Conservation (phyloP, 306 rosid species). For the Lathyrus sativus region DNA sequence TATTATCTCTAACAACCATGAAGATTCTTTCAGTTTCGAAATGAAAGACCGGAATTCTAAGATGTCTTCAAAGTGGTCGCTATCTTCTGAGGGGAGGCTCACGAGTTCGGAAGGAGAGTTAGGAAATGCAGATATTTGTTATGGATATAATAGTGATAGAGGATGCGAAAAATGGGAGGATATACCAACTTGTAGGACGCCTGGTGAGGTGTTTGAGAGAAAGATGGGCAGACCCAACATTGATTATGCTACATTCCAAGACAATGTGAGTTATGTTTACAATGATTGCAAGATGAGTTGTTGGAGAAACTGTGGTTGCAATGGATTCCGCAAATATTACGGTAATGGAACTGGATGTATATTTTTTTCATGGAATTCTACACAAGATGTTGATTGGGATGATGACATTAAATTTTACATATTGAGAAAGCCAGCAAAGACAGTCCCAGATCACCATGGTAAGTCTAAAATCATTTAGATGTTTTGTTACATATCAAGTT, state of each 20-base stretch:
- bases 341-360: neutral
- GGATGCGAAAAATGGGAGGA: constrained; percentile 9
- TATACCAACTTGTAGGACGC: constrained; percentile 14
- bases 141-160: neutral
- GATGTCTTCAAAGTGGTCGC: neutral
- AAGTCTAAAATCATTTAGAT: neutral
- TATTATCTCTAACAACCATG: neutral
- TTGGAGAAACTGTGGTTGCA: constrained; percentile 31
- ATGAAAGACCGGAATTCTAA: neutral
- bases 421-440: neutral
- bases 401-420: neutral
- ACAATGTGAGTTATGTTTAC: neutral
- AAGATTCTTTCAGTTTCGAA: neutral
- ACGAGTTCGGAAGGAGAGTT: neutral
- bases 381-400: neutral
- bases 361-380: neutral
- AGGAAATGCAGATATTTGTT: neutral
- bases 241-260: fast-evolving
- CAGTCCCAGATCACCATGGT: neutral
- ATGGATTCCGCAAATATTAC: neutral
- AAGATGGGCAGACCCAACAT: neutral
- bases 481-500: too few relatives aligned
- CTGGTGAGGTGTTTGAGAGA: neutral
- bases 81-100: neutral
- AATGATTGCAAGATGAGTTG: constrained; percentile 34